Percentiles rank a stretch among this genome's conserved stretches.
These are phyloP conservation scores for Ulmus americana DNA, from an alignment of 331 rosid genomes.

Conservation along the genomic window DNA sequence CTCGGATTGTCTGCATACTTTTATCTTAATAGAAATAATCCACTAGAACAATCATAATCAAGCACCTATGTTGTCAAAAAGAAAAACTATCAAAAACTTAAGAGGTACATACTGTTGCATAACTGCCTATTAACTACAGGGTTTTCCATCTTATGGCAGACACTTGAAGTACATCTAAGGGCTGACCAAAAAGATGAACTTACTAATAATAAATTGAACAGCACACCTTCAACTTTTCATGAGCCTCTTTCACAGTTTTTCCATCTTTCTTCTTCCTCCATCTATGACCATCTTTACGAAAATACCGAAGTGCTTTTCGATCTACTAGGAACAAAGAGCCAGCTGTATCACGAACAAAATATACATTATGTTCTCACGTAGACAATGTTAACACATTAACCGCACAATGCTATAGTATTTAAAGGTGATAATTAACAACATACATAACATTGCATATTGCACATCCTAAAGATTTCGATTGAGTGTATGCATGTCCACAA, in stretches of 20 bases:
- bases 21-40: too few relatives aligned
- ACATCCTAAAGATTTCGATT: neutral
- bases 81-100: too few relatives aligned
- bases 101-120: too few relatives aligned
- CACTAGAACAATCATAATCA: too few relatives aligned
- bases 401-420: too few relatives aligned
- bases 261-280: constrained; percentile 90
- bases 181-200: constrained; percentile 35
- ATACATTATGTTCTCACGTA: constrained; percentile 7
- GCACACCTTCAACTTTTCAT: constrained; percentile 91
- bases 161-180: constrained; percentile 14
- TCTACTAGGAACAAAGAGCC: constrained; percentile 71
- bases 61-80: too few relatives aligned
- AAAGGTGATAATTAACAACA: too few relatives aligned
- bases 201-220: constrained; percentile 62
- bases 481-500: neutral
- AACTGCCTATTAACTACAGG: too few relatives aligned
- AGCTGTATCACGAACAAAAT: constrained; percentile 32
- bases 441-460: neutral
- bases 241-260: constrained; percentile 72
- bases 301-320: constrained; percentile 61
- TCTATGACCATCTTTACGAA: constrained; percentile 74
- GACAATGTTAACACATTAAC: too few relatives aligned
- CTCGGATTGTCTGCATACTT: too few relatives aligned
- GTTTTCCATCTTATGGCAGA: constrained; percentile 3